Base-by-base conservation (phyloP, 805 yeast genomes). In the Pichia scutulata region DNA sequence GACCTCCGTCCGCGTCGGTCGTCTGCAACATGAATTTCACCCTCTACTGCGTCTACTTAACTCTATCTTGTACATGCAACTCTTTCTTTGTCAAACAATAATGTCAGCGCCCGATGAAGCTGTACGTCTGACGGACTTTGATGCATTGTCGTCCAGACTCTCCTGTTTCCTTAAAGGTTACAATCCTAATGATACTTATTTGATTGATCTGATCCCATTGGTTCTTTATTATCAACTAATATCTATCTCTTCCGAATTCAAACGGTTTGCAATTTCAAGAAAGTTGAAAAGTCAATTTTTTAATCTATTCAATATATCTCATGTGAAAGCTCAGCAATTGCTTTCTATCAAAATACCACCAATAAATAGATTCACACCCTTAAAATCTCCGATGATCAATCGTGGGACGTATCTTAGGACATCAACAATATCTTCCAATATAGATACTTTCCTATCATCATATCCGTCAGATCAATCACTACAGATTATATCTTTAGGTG, bases 401-500 rank as follows among this genome's bases (percentile, higher is more conserved):
- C 66, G 85, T 44, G 90, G 90, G 0, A 82, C 89, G 0, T 84
- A 79, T 62, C 66, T 83, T 21, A 67, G 92, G 37, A 81, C 86
- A 0, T 62, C 58, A 18, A 64, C 79, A 18, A 76, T 84, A 25
- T 80, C 83, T 58, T 21, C 58, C 8, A 65, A 78, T 0, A 64
- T 81, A 3, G 62, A 70, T 2, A 57, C 62, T 21, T 82, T 80
- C n/a, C 16, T 33, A 33, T 33, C 37, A 4, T 33, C 37, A 7
- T 33, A 33, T n/a, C 37, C 37, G 4, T 7, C 19, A 33, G n/a
- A 33, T n/a, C 19, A 33, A n/a, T 9, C 37, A n/a, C 5, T 33
- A 16, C 84, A 84, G 60, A 74, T 86, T 16, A 67, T 86, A 1
- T 83, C 89, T 1, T 61, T 86, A n/a, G 95, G 95, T 0, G 83